Base-by-base conservation (phyloP, 2,329 filamentous ascomycete genomes). In the Exophiala mesophila region DNA sequence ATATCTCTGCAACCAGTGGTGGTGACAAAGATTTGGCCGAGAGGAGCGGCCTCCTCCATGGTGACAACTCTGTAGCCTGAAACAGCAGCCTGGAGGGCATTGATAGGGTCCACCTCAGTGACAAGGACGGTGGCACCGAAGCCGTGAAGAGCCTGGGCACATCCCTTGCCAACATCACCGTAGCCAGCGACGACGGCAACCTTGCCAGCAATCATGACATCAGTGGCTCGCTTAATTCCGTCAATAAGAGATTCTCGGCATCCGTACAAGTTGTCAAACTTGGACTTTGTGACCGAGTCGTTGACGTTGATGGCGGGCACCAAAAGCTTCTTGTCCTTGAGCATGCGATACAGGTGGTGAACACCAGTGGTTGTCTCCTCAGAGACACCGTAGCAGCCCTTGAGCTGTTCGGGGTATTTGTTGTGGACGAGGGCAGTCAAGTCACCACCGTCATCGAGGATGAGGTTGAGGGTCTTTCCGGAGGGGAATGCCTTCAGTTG, bases 171-270 rank as follows among this genome's bases (percentile, higher is more conserved):
- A 69, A 98, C 92, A 73, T 98, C 90, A 82, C 90, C 90, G 77
- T 84, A 98, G 69, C 92, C 92, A 63, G 92, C 92, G 58, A 98
- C 92, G 58, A 97, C 89, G 57, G 87, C 88, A 63, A 96, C 82
- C 85, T 98, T 97, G 70, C 92, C 92, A 65, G 92, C 92, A 78
- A 97, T 90, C 92, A 98, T 98, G 72, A 97, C 92, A 77, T 98
- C 90, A 70, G 92, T 98, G 61, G 92, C 90, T 76, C 90, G 90
- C 86, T 97, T 98, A 83, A 98, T 97, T 70, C 92, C 92, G 70
- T 98, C 92, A 63, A 98, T 83, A 61, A 98, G 85, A 54, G 90
- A 96, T 78, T 97, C 92, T 68, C 88, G 84, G 88, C 92, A 97
- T 66, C 92, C 90, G 81, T 97, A 98, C 57, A 97, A 76, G 83